phyloP scores from a whole-genome alignment of 2,329 filamentous ascomycete genomes.

The Scolecobasidium constrictum region DNA sequence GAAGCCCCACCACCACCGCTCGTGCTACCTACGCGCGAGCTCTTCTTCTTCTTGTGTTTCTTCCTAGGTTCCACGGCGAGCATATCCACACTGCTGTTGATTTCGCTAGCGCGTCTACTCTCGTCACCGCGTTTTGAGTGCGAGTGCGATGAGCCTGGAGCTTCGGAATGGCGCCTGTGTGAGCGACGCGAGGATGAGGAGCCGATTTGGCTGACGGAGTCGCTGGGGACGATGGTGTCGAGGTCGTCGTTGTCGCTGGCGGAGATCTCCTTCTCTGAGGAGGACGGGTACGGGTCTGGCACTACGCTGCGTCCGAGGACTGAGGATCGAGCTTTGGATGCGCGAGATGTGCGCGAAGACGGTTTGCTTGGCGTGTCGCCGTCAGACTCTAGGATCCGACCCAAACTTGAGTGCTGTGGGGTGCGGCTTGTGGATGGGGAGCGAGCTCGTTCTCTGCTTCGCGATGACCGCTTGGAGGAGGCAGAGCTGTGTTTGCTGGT shows the following conservation, averaged over 20 bases:
- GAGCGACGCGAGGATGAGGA: conserved; percentile 3
- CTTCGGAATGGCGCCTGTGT: conserved; percentile 1
- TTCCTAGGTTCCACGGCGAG: conserved; percentile 10
- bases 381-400: not conserved
- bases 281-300: conserved; percentile 12
- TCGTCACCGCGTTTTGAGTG: not conserved
- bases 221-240: conserved; percentile 36
- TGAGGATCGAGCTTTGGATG: conserved; percentile 12
- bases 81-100: conserved; percentile 10
- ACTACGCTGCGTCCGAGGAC: conserved; percentile 22
- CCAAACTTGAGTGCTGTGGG: not conserved
- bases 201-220: conserved; percentile 35
- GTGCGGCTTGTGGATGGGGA: not conserved
- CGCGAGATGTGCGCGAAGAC: not conserved
- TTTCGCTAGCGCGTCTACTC: not conserved
- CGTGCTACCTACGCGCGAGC: not conserved
- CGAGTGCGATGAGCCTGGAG: not conserved
- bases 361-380: not conserved
- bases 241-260: conserved; percentile 19
- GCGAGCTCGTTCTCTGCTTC: not conserved
- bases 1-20: conserved; percentile 12
- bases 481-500: conserved; percentile 4
- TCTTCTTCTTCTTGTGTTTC: conserved; percentile 1
- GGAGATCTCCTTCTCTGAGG: conserved; percentile 12
- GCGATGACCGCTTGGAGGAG: not conserved